Evolutionary conservation across 163 green algal genomes (phyloP).

Genomic region (Chloromonas sp.): DNA sequence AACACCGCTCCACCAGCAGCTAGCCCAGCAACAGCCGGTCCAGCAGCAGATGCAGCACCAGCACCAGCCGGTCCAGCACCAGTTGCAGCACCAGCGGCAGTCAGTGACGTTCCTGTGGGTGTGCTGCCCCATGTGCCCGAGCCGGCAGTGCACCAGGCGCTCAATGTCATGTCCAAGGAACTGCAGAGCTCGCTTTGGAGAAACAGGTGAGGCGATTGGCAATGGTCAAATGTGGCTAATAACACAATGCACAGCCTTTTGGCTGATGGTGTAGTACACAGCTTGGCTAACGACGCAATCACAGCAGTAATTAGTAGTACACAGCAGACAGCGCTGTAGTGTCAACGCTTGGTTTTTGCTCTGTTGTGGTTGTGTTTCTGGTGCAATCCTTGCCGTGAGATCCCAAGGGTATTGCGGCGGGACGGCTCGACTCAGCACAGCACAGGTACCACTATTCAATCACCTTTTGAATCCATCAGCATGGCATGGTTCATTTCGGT

Average conservation of each 20-base stretch:
- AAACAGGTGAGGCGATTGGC: conserved; percentile 16
- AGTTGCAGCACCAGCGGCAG: conserved; percentile 17
- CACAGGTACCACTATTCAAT: too few relatives aligned
- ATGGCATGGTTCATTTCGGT: too few relatives aligned
- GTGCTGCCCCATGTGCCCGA: background rate
- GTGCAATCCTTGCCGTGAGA: background rate
- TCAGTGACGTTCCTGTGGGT: background rate
- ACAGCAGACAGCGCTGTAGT: too few relatives aligned
- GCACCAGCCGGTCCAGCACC: conserved; percentile 6
- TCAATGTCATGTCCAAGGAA: conserved; percentile 61
- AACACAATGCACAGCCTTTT: background rate
- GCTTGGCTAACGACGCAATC: background rate
- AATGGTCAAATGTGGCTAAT: background rate
- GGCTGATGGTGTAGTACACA: background rate
- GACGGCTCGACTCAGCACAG: too few relatives aligned
- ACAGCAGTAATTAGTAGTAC: too few relatives aligned
- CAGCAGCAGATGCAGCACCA: conserved; percentile 1
- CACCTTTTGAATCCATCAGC: too few relatives aligned
- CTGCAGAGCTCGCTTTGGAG: conserved; percentile 68
- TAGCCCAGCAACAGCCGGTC: conserved; percentile 8
- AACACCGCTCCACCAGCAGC: background rate
- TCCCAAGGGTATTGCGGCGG: too few relatives aligned
- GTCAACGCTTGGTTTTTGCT: too few relatives aligned
- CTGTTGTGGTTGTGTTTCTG: background rate
- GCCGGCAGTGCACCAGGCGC: conserved; percentile 11